phyloP scores from a whole-genome alignment of 345 rosid species.

The Salix viminalis region DNA sequence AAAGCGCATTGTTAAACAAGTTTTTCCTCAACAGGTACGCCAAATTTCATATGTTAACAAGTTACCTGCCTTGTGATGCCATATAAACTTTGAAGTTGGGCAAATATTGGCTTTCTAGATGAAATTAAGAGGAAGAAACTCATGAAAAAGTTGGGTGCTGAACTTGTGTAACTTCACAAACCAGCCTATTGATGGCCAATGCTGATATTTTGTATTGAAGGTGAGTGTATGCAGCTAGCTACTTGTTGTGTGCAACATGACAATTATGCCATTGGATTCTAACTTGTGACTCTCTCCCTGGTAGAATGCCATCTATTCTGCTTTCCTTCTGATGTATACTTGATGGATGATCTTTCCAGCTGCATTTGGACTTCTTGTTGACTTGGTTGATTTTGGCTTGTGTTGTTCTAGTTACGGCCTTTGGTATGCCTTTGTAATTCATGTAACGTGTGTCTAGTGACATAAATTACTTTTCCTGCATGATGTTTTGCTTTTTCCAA shows the following conservation, averaged over 20 bases:
- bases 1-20: conserved; percentile 60
- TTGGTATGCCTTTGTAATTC: neutral
- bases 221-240: conserved; percentile 29
- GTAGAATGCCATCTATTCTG: conserved; percentile 75
- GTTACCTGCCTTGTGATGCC: conserved; percentile 11
- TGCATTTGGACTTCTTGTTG: conserved; percentile 49
- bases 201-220: conserved; percentile 85
- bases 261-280: neutral
- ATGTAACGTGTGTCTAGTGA: neutral
- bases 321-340: conserved; percentile 89
- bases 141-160: conserved; percentile 66
- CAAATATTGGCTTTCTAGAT: conserved; percentile 38
- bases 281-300: conserved; percentile 13
- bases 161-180: conserved; percentile 66
- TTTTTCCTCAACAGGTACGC: conserved; percentile 85
- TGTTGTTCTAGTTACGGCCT: conserved; percentile 12
- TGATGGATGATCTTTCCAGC: conserved; percentile 86
- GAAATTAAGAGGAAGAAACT: conserved; percentile 71
- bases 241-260: neutral
- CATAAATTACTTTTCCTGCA: neutral
- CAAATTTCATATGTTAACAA: conserved; percentile 9
- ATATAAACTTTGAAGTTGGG: conserved; percentile 15
- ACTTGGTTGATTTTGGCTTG: conserved; percentile 44
- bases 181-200: conserved; percentile 37
- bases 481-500: conserved; percentile 33